Base-by-base conservation (phyloP, 352 stramenopile species). In the Pythium periplocum region DNA sequence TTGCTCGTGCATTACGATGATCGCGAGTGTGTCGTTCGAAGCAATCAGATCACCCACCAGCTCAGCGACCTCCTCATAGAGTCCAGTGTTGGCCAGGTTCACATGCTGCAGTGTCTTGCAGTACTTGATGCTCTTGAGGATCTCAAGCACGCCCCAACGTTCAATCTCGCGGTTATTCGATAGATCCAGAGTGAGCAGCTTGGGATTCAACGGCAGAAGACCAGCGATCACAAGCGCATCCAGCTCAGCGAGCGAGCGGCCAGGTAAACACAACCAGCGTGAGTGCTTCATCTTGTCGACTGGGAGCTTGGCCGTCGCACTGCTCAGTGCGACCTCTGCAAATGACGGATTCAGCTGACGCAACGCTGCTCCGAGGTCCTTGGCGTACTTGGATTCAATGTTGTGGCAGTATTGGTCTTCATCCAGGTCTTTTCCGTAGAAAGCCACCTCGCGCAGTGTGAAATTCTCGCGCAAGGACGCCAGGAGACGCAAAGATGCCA, bases 201-300 rank as follows among this genome's bases (percentile, higher is more conserved):
- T 70, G 2, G 5, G 53, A 45, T 89, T 92, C 3, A 77, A 53
- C 5, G 75, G 69, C 6, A 92, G 48, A 17, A 92, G 43, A 0
- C 70, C 78, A 12, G 82, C 61, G 38, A 92, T 62, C 34, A 90
- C 68, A 3, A 88, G 59, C 2, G 71, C 77, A 48, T 92, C 82
- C 3, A 92, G 51, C 40, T 90, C 78, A 26, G 76, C 47, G 5
- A 90, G 50, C 8, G 69, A 51, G 30, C 61, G 53, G 4, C 35
- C 45, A 7, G 67, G 57, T 2, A 92, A 48, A 7, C 49, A 12
- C 40, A 92, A 54, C 78, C 78, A 90, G 4, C 78, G 68, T 10
- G 81, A 92, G 10, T 60, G 57, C 48, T 86, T 81, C 4, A 90
- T 11, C 51, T 83, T 92, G 43, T 75, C 70, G 6, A 92, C 63